These are phyloP conservation scores for Phytopythium cucurbitacearum DNA, from an alignment of 352 stramenopile genomes.

Conservation along the genomic window DNA sequence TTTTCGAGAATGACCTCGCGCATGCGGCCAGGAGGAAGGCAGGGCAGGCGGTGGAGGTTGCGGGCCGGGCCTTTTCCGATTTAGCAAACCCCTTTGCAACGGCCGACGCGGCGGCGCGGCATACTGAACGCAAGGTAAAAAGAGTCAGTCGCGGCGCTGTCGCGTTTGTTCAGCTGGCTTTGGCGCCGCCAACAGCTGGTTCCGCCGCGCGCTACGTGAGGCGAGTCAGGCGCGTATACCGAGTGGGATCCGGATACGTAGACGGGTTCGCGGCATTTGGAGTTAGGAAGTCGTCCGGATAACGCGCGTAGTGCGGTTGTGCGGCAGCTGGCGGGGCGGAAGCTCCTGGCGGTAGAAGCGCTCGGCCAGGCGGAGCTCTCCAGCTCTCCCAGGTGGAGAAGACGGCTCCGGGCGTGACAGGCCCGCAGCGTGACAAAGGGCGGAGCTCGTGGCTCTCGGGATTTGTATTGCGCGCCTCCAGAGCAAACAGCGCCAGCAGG, in stretches of 20 bases:
- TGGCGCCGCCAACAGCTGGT: constrained; percentile 1
- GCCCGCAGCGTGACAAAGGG: too few relatives aligned
- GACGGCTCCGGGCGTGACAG: too few relatives aligned
- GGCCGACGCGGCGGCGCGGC: not conserved
- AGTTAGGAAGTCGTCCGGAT: not conserved
- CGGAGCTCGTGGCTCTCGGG: too few relatives aligned
- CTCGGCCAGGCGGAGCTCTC: not conserved
- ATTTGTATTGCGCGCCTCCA: too few relatives aligned
- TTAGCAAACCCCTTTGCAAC: constrained; percentile 4
- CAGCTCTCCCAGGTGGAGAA: too few relatives aligned
- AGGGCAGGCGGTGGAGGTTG: too few relatives aligned
- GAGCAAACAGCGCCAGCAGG: constrained; percentile 1
- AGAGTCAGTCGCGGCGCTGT: constrained; percentile 5
- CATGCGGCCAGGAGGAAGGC: not conserved
- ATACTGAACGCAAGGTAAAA: constrained; percentile 5
- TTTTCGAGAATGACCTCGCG: not conserved
- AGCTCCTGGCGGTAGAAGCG: constrained; percentile 4
- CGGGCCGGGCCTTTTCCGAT: too few relatives aligned
- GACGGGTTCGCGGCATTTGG: not conserved
- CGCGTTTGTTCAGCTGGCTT: not conserved
- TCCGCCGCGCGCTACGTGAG: not conserved
- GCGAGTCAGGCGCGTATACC: not conserved
- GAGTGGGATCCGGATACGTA: not conserved
- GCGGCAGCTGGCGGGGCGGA: constrained; percentile 5
- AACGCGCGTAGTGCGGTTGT: not conserved